These are phyloP conservation scores for Aspergillus eucalypticola DNA, from an alignment of 2,329 filamentous ascomycete genomes.

Conservation along the genomic window DNA sequence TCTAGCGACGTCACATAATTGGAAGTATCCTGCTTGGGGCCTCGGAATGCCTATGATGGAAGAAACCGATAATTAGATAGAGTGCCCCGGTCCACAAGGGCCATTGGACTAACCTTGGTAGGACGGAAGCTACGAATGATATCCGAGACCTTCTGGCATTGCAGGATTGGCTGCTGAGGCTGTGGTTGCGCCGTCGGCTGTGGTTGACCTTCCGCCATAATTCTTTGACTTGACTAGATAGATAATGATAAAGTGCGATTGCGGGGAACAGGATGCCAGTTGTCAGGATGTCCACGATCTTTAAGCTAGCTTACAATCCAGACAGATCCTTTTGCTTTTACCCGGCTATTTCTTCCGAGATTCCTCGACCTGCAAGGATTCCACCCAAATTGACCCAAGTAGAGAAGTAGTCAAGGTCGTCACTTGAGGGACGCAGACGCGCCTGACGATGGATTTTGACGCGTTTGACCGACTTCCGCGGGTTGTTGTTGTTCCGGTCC, in stretches of 20 bases:
- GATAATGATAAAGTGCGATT: conserved; percentile 6
- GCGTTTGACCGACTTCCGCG: conserved; percentile 17
- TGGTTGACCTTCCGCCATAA: conserved; percentile 32
- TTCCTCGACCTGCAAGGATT: neutral
- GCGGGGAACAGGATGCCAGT: conserved; percentile 3
- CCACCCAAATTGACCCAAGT: neutral
- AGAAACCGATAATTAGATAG: conserved; percentile 12
- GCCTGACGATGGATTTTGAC: conserved; percentile 14
- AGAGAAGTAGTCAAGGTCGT: neutral
- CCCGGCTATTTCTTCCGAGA: neutral
- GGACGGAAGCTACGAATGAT: conserved; percentile 76
- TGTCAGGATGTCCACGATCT: neutral
- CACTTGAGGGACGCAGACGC: neutral
- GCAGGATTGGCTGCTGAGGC: conserved; percentile 27
- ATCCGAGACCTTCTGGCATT: conserved; percentile 70
- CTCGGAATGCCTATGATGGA: conserved; percentile 32
- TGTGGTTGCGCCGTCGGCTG: conserved; percentile 23
- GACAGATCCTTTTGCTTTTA: neutral
- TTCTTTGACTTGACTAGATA: conserved; percentile 7
- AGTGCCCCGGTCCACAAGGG: neutral
- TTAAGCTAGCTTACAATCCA: neutral
- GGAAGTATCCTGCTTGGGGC: conserved; percentile 39
- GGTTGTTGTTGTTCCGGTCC: conserved; percentile 21
- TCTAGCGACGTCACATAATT: conserved; percentile 84
- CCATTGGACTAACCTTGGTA: conserved; percentile 62